Conservation (phyloP, 306 rosid species). For the Canavalia gladiata region DNA sequence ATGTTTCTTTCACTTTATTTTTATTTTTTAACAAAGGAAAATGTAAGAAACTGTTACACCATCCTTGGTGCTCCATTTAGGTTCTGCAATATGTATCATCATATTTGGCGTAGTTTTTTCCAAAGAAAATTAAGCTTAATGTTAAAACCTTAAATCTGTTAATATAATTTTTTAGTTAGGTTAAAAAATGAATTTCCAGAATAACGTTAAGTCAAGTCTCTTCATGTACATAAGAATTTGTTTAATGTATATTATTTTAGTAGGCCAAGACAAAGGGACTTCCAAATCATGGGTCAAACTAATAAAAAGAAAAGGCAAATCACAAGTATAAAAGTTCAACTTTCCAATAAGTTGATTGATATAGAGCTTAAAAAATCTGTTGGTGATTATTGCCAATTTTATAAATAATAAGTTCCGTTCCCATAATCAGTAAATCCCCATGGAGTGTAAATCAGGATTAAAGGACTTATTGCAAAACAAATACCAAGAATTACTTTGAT, state of each 20-base stretch:
- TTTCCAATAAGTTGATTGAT: background rate
- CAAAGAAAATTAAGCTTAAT: no score
- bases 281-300: conserved; percentile 1
- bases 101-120: no score
- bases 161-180: background rate
- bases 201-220: background rate
- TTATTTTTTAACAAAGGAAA: no score
- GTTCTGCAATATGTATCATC: no score
- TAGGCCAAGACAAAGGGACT: background rate
- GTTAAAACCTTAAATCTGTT: no score
- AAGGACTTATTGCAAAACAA: conserved; percentile 25
- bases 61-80: no score
- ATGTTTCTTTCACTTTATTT: no score
- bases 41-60: no score
- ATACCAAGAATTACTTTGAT: conserved; percentile 20
- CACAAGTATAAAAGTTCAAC: background rate
- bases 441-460: background rate
- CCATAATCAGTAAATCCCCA: conserved; percentile 4
- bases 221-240: background rate
- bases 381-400: background rate
- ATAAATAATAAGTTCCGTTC: background rate
- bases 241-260: background rate
- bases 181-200: background rate
- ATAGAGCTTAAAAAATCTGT: background rate
- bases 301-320: background rate